Evolutionary conservation across 2,329 filamentous ascomycete species (phyloP), one percentile per base, ranked within the genome.

Genomic region (Sporothrix protearum): DNA sequence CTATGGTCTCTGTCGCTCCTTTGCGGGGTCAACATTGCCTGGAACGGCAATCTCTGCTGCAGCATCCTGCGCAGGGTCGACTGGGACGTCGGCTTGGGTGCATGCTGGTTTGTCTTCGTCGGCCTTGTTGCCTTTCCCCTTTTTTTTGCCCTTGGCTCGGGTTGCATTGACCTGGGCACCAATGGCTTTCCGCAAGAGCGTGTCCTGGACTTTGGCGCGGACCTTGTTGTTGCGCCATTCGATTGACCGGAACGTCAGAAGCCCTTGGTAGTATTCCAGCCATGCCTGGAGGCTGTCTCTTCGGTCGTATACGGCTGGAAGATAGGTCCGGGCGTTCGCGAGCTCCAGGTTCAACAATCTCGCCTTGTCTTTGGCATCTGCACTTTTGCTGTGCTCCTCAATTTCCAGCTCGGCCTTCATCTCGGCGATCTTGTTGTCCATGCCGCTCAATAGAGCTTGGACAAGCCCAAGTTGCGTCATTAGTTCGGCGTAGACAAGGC

Each of bases 211-310:
- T 7, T 51, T 68, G 16, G n/a, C 6, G 4, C 28, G 25, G 1
- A 72, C 59, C 1, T 45, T 51, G 14, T 3, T 19, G 53, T 66
- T 71, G 63, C 72, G 67, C 1, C 25, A 51, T 14, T 47, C 47
- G 8, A 10, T 39, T 3, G 70, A 42, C 14, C 39, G 51, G 19
- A 70, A 73, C 1, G 45, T 45, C 9, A 73, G 51, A 0, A 53
- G 67, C 7, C 59, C 70, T 1, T 19, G n/a, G 42, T 53, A 55
- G 36, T 53, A 69, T 2, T 6, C 16, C 3, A 42, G 22, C 9
- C 28, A 39, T 9, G 19, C 16, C 10, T 68, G 1, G 1, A 68
- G 19, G 28, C 36, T 33, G 22, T 28, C 19, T 12, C 10, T 9
- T 5, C 33, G 33, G 14, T 10, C 9, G 25, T 16, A 6, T 30